Percentiles rank a stretch among this genome's conserved stretches.
phyloP scores from a whole-genome alignment of 2,329 filamentous ascomycete genomes.

The Cercospora sojina region DNA sequence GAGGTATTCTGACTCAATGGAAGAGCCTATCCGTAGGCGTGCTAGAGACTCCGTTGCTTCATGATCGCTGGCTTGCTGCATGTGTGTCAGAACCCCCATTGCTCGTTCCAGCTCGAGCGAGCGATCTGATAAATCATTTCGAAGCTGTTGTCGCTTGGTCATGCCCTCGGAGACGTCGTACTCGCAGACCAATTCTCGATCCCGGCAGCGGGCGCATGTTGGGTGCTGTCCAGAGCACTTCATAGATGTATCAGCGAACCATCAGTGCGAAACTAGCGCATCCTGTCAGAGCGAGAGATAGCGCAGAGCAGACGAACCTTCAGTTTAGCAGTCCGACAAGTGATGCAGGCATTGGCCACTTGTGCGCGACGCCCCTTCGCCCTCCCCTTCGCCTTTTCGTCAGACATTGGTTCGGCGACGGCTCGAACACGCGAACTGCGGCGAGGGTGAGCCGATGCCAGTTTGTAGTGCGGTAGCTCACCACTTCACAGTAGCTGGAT shows the following conservation, averaged over 20 bases:
- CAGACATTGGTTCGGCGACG: neutral
- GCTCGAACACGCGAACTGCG: neutral
- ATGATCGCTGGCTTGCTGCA: constrained; percentile 24
- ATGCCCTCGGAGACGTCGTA: constrained; percentile 28
- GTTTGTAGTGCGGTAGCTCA: neutral
- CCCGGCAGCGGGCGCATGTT: constrained; percentile 16
- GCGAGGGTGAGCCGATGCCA: neutral
- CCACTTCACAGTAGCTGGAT: neutral
- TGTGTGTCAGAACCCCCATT: constrained; percentile 14
- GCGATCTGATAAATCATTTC: constrained; percentile 17
- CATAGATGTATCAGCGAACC: neutral
- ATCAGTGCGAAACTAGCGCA: neutral
- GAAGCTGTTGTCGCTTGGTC: constrained; percentile 25
- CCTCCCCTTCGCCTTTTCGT: neutral
- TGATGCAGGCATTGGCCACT: constrained; percentile 17
- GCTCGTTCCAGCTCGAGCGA: constrained; percentile 15
- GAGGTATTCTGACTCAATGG: constrained; percentile 13
- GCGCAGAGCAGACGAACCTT: constrained; percentile 10
- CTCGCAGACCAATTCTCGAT: constrained; percentile 14
- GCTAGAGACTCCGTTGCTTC: constrained; percentile 25
- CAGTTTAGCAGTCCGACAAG: constrained; percentile 15
- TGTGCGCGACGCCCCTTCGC: constrained; percentile 9
- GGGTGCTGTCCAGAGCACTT: constrained; percentile 24
- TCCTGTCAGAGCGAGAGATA: neutral
- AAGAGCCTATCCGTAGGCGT: constrained; percentile 23